Evolutionary conservation across 441 rosid species (phyloP).

Genomic region (Aleurites moluccanus): DNA sequence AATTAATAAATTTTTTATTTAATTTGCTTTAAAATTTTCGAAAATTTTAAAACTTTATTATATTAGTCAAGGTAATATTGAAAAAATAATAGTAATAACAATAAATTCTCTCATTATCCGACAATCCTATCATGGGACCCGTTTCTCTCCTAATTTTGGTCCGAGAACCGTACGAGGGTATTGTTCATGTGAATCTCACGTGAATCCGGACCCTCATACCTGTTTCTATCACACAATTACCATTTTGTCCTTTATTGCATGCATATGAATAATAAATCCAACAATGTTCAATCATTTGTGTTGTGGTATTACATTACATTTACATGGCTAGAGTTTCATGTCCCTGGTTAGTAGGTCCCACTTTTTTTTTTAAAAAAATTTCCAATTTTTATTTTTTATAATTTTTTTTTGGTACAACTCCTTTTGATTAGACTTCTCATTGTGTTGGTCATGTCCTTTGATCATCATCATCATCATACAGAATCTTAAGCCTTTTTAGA

Average conservation of each 20-base stretch:
- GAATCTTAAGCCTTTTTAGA: slow-evolving; percentile 19
- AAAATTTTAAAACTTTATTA: neutral
- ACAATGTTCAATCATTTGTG: slow-evolving; percentile 35
- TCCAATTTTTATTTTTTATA: too few relatives aligned
- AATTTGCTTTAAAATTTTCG: too few relatives aligned
- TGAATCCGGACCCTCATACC: slow-evolving; percentile 42
- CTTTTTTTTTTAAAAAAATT: too few relatives aligned
- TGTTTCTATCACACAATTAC: slow-evolving; percentile 16
- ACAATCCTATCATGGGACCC: slow-evolving; percentile 18
- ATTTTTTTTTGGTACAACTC: neutral
- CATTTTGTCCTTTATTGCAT: slow-evolving; percentile 6
- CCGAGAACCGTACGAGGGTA: slow-evolving; percentile 16
- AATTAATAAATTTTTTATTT: too few relatives aligned
- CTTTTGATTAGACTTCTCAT: slow-evolving; percentile 25
- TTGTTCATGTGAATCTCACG: slow-evolving; percentile 67
- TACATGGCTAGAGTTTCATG: slow-evolving; percentile 14
- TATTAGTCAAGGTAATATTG: neutral
- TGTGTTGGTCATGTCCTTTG: slow-evolving; percentile 18
- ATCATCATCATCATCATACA: neutral
- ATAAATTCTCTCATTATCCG: neutral
- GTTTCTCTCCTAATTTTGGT: neutral
- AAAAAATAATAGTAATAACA: neutral
- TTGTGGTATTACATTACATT: neutral
- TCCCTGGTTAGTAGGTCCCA: slow-evolving; percentile 10
- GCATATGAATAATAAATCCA: neutral